Base-by-base conservation (phyloP, 2,329 filamentous ascomycete genomes). In the Aureobasidium subglaciale region DNA sequence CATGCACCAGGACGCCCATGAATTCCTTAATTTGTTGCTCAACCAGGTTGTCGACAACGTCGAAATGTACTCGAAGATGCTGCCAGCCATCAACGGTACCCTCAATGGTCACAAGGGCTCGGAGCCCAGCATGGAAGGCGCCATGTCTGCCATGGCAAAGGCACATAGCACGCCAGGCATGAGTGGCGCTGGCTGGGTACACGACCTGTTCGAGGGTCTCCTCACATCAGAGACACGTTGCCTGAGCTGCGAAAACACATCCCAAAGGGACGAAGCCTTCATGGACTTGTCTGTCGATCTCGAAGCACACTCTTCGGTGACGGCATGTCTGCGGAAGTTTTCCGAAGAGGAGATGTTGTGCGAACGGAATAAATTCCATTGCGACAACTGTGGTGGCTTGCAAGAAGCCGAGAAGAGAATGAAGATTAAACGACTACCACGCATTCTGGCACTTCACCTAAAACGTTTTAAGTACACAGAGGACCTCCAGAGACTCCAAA, bases 381-480 rank as follows among this genome's bases (percentile, higher is more conserved):
- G 93, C 73, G 93, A 99, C 69, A 91, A 91, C 64, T 99, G 93
- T 63, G 93, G 93, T 53, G 93, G 93, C 2, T 75, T 99, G 55
- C 93, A 99, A 71, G 93, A 99, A 73, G 93, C 93, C 0, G 93
- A 99, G 71, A 99, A 97, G 76, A 83, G 93, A 61, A 99, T 99
- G 93, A 99, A 97, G 77, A 92, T 99, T 63, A 97, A 99, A 75
- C 83, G 88, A 53, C 74, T 97, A 66, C 93, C 93, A 4, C 90
- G 89, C 66, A 90, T 99, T 58, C 73, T 99, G 60, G 91, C 93
- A 4, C 75, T 99, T 57, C 93, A 99, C 68, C 74, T 99, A 60
- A 99, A 99, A 73, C 84, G 93, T 56, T 99, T 99, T 78, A 97
- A 97, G 73, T 99, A 96, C 68, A 96, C 92, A 2, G 93, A 97